phyloP scores from a whole-genome alignment of 331 rosid genomes.

The Prunus yedoensis region DNA sequence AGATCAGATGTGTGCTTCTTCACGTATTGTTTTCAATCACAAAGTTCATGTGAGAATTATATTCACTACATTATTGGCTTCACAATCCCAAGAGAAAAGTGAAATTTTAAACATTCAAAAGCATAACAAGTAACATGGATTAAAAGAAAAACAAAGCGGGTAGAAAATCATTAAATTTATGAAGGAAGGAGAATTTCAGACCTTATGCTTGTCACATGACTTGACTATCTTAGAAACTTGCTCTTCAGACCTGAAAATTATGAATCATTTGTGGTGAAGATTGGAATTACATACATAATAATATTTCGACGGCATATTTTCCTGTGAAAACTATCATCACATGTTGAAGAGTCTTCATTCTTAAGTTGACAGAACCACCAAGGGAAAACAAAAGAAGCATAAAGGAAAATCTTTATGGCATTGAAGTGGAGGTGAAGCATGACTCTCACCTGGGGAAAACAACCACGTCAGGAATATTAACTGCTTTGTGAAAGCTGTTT shows the following conservation, averaged over 20 bases:
- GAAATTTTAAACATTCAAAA: constrained; percentile 2
- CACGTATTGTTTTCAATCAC: not conserved
- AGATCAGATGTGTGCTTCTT: not conserved
- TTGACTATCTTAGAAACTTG: constrained; percentile 77
- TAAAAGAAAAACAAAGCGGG: not conserved
- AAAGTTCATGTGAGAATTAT: not conserved
- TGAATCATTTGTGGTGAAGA: not conserved
- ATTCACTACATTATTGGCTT: not conserved
- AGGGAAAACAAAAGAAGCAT: too few relatives aligned
- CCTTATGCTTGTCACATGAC: constrained; percentile 68
- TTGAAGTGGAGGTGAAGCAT: constrained; percentile 12
- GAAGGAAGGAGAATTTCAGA: constrained; percentile 29
- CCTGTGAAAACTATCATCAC: not conserved
- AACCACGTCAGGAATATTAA: constrained; percentile 86
- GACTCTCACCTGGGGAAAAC: constrained; percentile 71
- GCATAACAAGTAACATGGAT: not conserved
- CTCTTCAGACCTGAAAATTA: constrained; percentile 74
- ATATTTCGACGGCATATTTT: not conserved
- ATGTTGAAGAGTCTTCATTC: not conserved
- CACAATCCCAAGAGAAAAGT: not conserved
- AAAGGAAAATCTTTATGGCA: not conserved
- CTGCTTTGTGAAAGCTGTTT: constrained; percentile 84
- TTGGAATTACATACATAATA: not conserved
- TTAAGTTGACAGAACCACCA: not conserved
- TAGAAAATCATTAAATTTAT: not conserved